Conservation (phyloP, 2,329 filamentous ascomycete species). For the Colletotrichum tropicicola region DNA sequence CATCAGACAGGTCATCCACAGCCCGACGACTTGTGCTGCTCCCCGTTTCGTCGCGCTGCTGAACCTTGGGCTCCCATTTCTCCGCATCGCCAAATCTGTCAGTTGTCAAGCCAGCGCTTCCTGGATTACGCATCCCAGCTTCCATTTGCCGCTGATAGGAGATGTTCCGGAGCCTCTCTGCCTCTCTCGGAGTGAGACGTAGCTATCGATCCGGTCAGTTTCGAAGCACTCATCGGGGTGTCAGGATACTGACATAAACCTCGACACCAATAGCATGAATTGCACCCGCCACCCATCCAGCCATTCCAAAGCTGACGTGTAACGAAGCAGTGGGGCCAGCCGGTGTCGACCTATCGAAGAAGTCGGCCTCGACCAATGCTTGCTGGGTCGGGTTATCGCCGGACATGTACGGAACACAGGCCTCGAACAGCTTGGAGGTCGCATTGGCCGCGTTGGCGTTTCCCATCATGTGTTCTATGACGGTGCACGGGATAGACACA, state of each 20-base stretch:
- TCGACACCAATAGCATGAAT: constrained; percentile 61
- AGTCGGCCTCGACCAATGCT: constrained; percentile 39
- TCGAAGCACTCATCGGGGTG: background rate
- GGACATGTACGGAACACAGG: constrained; percentile 50
- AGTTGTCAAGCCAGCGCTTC: constrained; percentile 53
- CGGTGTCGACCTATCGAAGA: constrained; percentile 37
- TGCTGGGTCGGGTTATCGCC: background rate
- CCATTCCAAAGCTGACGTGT: constrained; percentile 58
- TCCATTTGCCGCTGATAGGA: constrained; percentile 65
- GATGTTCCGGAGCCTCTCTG: constrained; percentile 61
- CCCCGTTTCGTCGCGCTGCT: background rate
- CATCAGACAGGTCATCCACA: background rate
- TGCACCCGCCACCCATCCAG: constrained; percentile 60
- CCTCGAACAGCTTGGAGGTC: constrained; percentile 50
- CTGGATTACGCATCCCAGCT: constrained; percentile 59
- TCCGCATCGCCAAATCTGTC: constrained; percentile 49
- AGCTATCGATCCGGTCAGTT: constrained; percentile 45
- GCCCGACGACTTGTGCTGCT: background rate
- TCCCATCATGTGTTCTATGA: constrained; percentile 52
- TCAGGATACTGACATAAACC: constrained; percentile 49
- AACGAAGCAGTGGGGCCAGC: constrained; percentile 51
- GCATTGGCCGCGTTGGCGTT: constrained; percentile 32
- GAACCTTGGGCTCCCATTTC: constrained; percentile 18
- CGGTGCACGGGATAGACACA: constrained; percentile 51
- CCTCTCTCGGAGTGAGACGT: constrained; percentile 61